Base-by-base conservation (phyloP, 2,329 filamentous ascomycete genomes). In the Ascochyta lentis region DNA sequence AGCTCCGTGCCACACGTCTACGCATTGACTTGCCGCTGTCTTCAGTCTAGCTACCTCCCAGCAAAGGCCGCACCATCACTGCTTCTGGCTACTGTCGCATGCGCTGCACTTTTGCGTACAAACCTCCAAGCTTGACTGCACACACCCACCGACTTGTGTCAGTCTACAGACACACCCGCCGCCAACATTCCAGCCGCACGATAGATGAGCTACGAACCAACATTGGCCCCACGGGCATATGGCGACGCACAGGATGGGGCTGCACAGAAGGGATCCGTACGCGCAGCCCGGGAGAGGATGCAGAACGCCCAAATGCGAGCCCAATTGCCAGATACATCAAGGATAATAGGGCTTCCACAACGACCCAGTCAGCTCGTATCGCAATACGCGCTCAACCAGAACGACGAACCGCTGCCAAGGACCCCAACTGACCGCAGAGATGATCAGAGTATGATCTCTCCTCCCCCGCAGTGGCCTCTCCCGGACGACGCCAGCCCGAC, bases 401-500 rank as follows among this genome's bases (percentile, higher is more conserved):
- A 56, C 7, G 56, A 58, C n/a, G 47, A 58, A 15, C 47, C 59
- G 48, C 59, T 59, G 42, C 60, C 60, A 34, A 48, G 55, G 19
- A 54, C 65, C 7, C 63, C 63, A 16, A 60, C 61, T 22, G 60
- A 60, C 6, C 59, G 29, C 16, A 63, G 59, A 45, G 58, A 53
- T 16, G 53, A 63, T 37, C 49, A 35, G 41, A 49, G 59, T 22
- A 55, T 62, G 15, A 50, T 60, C 5, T 70, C 77, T 9, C 76
- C 76, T 46, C 70, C 73, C 56, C 75, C 76, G 34, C 77, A 79
- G 67, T 82, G 80, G 80, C 79, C 80, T 44, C 69, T 81, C 9
- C 70, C 76, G n/a, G 72, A 76, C 59, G 69, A 72, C 43, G 54
- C 67, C 31, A 66, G 45, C 64, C 74, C 59, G 4, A 57, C 55